These are phyloP conservation scores for Lathyrus sativus DNA, from an alignment of 306 rosid genomes.

Conservation along the genomic window DNA sequence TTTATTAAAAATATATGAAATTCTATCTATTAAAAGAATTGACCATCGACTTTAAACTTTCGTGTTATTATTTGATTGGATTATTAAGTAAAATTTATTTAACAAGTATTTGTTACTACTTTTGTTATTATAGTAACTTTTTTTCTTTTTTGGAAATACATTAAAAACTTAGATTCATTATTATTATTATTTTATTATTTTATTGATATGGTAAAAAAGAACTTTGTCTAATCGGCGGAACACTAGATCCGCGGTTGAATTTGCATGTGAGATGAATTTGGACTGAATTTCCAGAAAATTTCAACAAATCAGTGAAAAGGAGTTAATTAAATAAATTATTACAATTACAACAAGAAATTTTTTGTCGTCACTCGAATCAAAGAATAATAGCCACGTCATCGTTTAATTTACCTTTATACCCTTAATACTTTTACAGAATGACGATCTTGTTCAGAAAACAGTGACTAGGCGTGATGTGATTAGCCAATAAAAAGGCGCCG, in stretches of 20 bases:
- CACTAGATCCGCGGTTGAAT: constrained; percentile 36
- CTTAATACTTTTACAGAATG: constrained; percentile 23
- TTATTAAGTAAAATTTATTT: too few relatives aligned
- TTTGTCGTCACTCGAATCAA: constrained; percentile 34
- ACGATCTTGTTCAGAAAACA: constrained; percentile 24
- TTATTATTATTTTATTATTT: too few relatives aligned
- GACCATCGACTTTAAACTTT: background rate
- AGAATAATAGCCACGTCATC: constrained; percentile 30
- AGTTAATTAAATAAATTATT: constrained; percentile 27
- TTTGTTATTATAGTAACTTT: too few relatives aligned
- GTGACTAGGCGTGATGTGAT: constrained; percentile 45
- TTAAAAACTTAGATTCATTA: too few relatives aligned
- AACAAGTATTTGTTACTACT: too few relatives aligned
- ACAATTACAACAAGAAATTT: constrained; percentile 15
- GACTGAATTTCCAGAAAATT: constrained; percentile 63
- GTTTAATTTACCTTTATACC: constrained; percentile 17
- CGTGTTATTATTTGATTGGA: background rate
- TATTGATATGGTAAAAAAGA: too few relatives aligned
- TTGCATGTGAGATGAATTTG: constrained; percentile 63
- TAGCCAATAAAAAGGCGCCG: constrained; percentile 33
- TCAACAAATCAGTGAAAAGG: constrained; percentile 43
- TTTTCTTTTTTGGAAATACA: too few relatives aligned
- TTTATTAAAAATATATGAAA: too few relatives aligned
- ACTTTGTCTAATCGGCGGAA: background rate
- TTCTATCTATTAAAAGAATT: too few relatives aligned